phyloP scores from a whole-genome alignment of 2,329 filamentous ascomycete species.

The Magnaporthiopsis incrustans region DNA sequence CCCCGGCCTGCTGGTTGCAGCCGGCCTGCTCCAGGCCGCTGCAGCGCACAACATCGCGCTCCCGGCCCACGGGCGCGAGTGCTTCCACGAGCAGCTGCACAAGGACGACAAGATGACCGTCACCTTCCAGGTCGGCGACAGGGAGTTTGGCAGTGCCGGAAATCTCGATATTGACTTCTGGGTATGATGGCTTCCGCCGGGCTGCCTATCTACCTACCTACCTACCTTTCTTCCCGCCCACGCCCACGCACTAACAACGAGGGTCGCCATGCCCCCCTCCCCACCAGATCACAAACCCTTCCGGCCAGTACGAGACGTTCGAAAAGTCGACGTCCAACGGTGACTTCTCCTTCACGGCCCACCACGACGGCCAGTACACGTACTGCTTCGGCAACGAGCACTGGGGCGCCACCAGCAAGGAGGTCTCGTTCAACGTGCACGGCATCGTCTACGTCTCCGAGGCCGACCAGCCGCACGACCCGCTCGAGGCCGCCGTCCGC shows the following conservation, averaged over 20 bases:
- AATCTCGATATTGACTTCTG: conserved; percentile 98
- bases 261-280: neutral
- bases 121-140: conserved; percentile 94
- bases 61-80: conserved; percentile 86
- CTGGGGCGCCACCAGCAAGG: conserved; percentile 93
- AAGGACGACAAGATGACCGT: conserved; percentile 97
- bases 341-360: conserved; percentile 85
- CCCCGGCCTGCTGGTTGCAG: conserved; percentile 31
- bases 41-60: conserved; percentile 94
- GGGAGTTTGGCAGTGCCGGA: conserved; percentile 88
- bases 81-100: conserved; percentile 92
- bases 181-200: conserved; percentile 47
- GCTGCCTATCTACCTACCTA: no score
- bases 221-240: no score
- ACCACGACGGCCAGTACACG: conserved; percentile 76
- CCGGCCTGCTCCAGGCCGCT: conserved; percentile 51
- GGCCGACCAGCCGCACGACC: conserved; percentile 73
- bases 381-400: conserved; percentile 99
- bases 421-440: conserved; percentile 98
- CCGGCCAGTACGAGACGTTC: conserved; percentile 66
- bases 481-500: conserved; percentile 84
- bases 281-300: conserved; percentile 67
- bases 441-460: conserved; percentile 96
- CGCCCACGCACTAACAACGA: no score
- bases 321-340: conserved; percentile 78